Evolutionary conservation across 2,329 filamentous ascomycete genomes (phyloP).

Genomic region (Aspergillus awamori): DNA sequence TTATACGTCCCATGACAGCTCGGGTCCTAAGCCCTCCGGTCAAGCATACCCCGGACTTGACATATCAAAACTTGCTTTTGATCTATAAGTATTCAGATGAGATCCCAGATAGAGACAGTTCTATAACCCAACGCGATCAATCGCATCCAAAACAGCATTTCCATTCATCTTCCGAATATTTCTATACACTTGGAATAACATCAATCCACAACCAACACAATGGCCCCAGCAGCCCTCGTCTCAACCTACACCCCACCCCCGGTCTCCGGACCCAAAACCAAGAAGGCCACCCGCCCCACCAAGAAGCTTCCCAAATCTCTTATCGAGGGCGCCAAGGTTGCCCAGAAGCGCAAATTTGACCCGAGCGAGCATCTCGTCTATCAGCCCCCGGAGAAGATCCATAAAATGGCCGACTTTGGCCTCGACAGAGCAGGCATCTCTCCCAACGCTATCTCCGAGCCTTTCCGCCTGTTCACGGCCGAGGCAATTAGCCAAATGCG

Average conservation of each 20-base stretch:
- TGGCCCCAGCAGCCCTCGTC: too few species aligned
- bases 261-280: neutral
- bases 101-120: too few species aligned
- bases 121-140: too few species aligned
- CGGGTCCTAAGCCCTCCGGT: too few species aligned
- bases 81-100: too few species aligned
- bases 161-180: too few species aligned
- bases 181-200: too few species aligned
- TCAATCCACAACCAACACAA: too few species aligned
- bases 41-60: too few species aligned
- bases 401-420: neutral
- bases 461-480: neutral
- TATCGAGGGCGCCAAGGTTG: neutral
- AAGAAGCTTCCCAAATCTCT: neutral
- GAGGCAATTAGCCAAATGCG: neutral
- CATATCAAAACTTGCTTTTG: too few species aligned
- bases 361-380: neutral
- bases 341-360: neutral
- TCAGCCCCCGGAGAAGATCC: neutral
- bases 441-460: neutral
- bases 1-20: too few species aligned
- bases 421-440: neutral
- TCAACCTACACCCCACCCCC: neutral
- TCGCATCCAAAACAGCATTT: too few species aligned
- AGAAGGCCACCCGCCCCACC: neutral